Evolutionary conservation across 345 rosid genomes (phyloP).

Genomic region (Gossypium australe): DNA sequence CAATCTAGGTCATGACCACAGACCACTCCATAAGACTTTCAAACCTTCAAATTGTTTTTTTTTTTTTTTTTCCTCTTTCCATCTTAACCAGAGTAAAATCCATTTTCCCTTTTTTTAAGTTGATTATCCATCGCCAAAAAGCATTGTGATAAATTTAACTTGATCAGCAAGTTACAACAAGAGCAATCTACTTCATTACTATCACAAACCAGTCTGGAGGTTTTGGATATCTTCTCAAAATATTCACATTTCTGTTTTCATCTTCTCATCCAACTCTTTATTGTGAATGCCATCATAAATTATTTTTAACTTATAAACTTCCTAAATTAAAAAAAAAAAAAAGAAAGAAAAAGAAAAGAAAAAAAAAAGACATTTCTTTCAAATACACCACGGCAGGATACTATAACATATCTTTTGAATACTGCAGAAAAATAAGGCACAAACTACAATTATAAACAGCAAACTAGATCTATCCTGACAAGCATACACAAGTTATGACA

Average conservation of each 20-base stretch:
- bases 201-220: neutral
- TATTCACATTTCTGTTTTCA: neutral
- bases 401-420: neutral
- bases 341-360: no score
- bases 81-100: neutral
- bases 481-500: constrained; percentile 64
- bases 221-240: neutral
- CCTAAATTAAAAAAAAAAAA: neutral
- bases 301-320: neutral
- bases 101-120: neutral
- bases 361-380: neutral
- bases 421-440: neutral
- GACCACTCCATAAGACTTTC: neutral
- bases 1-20: neutral
- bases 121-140: neutral
- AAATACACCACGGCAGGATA: neutral
- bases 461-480: constrained; percentile 14
- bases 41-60: neutral
- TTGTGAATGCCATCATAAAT: neutral
- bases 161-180: neutral
- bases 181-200: neutral
- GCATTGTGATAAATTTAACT: neutral
- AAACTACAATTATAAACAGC: neutral
- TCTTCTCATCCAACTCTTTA: neutral
- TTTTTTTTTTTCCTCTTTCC: neutral